Evolutionary conservation across 208 protist genomes (phyloP), one percentile per base, ranked within the genome.

Genomic region (Wallacemonas sp.): DNA sequence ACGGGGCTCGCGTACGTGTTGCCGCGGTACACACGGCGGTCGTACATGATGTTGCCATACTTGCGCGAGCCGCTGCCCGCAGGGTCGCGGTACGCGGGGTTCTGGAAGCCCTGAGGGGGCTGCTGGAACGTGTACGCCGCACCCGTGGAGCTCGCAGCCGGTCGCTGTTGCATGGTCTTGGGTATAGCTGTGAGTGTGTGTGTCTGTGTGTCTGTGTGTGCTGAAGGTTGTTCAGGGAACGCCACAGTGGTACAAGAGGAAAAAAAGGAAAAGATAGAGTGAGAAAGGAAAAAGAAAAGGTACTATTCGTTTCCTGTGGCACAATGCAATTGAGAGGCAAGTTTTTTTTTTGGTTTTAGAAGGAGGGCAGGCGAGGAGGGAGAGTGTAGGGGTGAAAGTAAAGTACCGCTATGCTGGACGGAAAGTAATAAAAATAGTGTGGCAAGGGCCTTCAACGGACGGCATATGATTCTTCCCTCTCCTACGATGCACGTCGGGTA

Each of bases 1-100:
- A 97, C 82, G 25, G 92, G 82, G 42, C 77, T 81, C 22, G 92
- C 93, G 66, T 98, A 98, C 16, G 96, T 99, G 84, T 96, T 98
- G 36, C 96, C 96, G 54, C 95, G 85, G 68, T 97, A 95, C 12
- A 99, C 95, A 22, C 97, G 92, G 26, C 89, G 84, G 82, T 99
- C 96, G 68, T 93, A 94, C 96, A 98, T 98, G 67, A 98, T 96
- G 72, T 98, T 98, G 50, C 89, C 87, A 48, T 90, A 92, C 57
- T 88, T 87, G 57, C 80, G 76, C 20, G 76, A 74, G 33, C 54
- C 50, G 31, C 31, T 68, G 12, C 62, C 62, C 12, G 69, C 65
- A 2, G 92, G 92, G 55, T 95, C 89, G 26, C 92, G 79, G 84
- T 93, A 97, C 70, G 84, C 79, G 12, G 89, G 85, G n/a, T 85